phyloP scores from a whole-genome alignment of 306 rosid species.

The Amphicarpaea edgeworthii region DNA sequence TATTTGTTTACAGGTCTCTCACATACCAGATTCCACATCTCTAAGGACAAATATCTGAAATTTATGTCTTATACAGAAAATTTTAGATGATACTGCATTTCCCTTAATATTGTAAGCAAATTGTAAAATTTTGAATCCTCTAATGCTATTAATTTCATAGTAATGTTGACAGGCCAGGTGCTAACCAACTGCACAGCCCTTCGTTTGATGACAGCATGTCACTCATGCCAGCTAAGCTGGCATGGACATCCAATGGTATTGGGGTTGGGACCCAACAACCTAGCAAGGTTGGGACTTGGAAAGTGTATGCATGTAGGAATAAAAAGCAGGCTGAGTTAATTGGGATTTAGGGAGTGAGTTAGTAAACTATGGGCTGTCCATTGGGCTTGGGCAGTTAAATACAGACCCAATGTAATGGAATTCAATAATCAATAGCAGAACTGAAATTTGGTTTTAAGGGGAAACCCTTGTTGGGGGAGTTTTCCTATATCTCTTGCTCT shows the following conservation, averaged over 20 bases:
- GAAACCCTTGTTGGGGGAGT: not conserved
- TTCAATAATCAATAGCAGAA: not conserved
- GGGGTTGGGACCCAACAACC: conserved; percentile 1
- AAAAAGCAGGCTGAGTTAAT: not conserved
- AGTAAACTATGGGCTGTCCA: not conserved
- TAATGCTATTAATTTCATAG: conserved; percentile 15
- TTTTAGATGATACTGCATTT: not conserved
- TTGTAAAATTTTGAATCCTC: conserved; percentile 1
- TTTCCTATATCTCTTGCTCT: not conserved
- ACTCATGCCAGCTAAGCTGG: not conserved
- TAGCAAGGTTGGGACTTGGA: not conserved
- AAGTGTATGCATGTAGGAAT: not conserved
- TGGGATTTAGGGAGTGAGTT: not conserved
- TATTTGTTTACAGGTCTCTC: not conserved
- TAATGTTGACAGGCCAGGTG: not conserved
- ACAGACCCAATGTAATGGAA: not conserved
- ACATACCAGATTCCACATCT: conserved; percentile 8
- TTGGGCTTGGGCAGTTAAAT: not conserved
- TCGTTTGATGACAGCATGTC: not conserved
- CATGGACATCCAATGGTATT: conserved; percentile 8
- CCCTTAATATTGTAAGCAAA: not conserved
- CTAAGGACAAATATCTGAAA: not conserved
- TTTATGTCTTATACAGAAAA: conserved; percentile 4
- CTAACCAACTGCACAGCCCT: conserved; percentile 7
- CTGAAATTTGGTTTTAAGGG: not conserved